phyloP scores from a whole-genome alignment of 768 basidiomycete genomes.

The Strobilomyces dryophilus region DNA sequence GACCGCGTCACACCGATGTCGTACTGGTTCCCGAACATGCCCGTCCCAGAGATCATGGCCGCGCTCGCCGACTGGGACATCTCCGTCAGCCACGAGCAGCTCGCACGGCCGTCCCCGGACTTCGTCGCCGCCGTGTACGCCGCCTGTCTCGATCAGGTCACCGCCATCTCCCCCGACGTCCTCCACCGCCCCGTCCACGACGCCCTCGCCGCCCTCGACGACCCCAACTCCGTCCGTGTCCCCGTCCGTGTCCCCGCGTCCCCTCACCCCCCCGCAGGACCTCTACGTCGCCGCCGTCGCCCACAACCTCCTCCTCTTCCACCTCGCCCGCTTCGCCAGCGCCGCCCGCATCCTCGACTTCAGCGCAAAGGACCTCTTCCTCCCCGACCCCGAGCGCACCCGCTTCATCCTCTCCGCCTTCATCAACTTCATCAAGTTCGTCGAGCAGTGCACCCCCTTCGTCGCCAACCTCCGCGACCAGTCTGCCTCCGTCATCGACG shows the following conservation, averaged over 20 bases:
- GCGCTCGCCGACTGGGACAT: conserved; percentile 69
- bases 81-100: conserved; percentile 61
- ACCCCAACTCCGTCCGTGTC: conserved; percentile 50
- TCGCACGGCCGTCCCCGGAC: conserved; percentile 61
- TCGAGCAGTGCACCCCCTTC: conserved; percentile 65
- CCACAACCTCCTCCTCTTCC: conserved; percentile 63
- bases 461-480: conserved; percentile 58
- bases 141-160: conserved; percentile 70
- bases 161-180: conserved; percentile 53
- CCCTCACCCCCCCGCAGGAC: conserved; percentile 43
- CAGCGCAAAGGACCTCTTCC: conserved; percentile 65
- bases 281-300: conserved; percentile 56
- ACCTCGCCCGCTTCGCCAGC: conserved; percentile 69
- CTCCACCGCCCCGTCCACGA: conserved; percentile 58
- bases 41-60: conserved; percentile 56
- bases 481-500: conserved; percentile 51
- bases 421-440: conserved; percentile 92
- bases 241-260: conserved; percentile 25
- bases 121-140: conserved; percentile 69
- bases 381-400: conserved; percentile 73
- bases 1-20: conserved; percentile 27
- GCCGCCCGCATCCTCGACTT: conserved; percentile 78
- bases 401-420: conserved; percentile 77
- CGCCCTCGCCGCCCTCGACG: conserved; percentile 47
- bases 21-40: conserved; percentile 65